phyloP scores from a whole-genome alignment of 345 rosid genomes.

The Mangifera indica region DNA sequence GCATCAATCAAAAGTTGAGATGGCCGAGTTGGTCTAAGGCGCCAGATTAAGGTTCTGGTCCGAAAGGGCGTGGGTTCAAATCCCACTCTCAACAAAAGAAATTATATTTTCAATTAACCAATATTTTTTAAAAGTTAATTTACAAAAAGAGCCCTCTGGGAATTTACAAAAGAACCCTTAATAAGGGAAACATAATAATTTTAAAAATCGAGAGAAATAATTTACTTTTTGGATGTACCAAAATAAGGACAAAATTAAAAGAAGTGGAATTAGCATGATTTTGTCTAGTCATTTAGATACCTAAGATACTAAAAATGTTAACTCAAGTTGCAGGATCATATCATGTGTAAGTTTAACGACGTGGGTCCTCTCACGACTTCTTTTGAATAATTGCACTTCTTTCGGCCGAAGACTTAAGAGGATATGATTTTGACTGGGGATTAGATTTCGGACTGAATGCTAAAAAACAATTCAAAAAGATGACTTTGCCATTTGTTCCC shows the following conservation, averaged over 20 bases:
- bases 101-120: too few relatives aligned
- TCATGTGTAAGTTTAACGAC: too few relatives aligned
- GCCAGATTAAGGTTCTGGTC: slow-evolving; percentile 99
- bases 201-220: too few relatives aligned
- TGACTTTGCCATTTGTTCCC: neutral
- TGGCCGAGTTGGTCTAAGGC: slow-evolving; percentile 99
- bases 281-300: neutral
- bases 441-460: neutral
- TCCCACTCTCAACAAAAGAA: slow-evolving; percentile 75
- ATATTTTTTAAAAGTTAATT: too few relatives aligned
- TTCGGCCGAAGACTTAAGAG: slow-evolving; percentile 24
- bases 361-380: neutral
- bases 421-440: slow-evolving; percentile 14
- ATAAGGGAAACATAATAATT: too few relatives aligned
- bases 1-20: too few relatives aligned
- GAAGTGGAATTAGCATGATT: too few relatives aligned
- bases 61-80: slow-evolving; percentile 99
- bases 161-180: too few relatives aligned
- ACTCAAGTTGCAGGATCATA: neutral
- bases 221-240: too few relatives aligned
- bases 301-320: too few relatives aligned
- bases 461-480: neutral
- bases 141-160: too few relatives aligned
- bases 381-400: slow-evolving; percentile 14
- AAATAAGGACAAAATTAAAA: too few relatives aligned